A percentile compares a stretch with the other conserved stretches of the same genome.
These are phyloP conservation scores for Stevia rebaudiana DNA, from an alignment of 140 eudicot genomes.

Conservation along the genomic window DNA sequence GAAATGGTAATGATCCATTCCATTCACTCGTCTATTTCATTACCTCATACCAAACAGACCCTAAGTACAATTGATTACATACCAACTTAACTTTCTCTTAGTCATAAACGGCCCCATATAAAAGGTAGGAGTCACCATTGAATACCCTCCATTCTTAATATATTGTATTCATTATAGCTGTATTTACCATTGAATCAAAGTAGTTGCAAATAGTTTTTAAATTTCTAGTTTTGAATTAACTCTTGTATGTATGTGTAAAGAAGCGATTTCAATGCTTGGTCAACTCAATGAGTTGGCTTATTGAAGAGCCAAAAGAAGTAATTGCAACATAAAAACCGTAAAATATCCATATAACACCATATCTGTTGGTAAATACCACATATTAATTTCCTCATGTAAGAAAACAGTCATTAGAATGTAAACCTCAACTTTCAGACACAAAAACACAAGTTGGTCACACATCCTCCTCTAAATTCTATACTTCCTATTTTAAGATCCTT, in stretches of 20 bases:
- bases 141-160: too few species aligned
- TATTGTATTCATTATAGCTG: too few species aligned
- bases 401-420: neutral
- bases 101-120: too few species aligned
- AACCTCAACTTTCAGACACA: neutral
- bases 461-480: neutral
- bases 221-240: too few species aligned
- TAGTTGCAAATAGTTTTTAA: too few species aligned
- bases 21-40: too few species aligned
- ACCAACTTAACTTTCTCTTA: too few species aligned
- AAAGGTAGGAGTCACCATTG: too few species aligned
- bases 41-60: too few species aligned
- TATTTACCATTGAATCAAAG: too few species aligned
- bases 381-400: constrained; percentile 1
- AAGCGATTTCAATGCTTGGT: neutral
- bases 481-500: neutral
- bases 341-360: neutral
- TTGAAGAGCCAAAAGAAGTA: neutral
- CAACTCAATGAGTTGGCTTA: neutral
- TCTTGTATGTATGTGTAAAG: neutral
- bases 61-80: too few species aligned
- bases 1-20: too few species aligned
- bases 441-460: constrained; percentile 5
- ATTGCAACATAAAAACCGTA: neutral
- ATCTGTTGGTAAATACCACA: neutral